These are phyloP conservation scores for Hypomontagnella submonticulosa DNA, from an alignment of 495 filamentous ascomycete species.

Conservation along the genomic window DNA sequence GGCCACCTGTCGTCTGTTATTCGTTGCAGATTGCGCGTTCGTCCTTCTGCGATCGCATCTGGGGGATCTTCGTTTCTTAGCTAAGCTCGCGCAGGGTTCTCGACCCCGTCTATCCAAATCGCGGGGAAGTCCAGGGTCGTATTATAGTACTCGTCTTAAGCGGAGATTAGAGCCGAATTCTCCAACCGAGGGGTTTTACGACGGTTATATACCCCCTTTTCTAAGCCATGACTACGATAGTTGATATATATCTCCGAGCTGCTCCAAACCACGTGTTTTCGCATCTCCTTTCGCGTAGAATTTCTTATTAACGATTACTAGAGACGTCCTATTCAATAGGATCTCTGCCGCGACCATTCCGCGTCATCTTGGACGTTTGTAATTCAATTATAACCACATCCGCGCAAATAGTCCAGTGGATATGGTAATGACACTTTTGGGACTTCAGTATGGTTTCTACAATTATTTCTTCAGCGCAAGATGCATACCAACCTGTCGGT, in stretches of 20 bases:
- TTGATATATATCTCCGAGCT: neutral
- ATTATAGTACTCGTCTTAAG: slow-evolving; percentile 22
- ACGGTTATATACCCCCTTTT: slow-evolving; percentile 27
- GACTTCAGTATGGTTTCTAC: neutral
- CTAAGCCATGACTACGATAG: slow-evolving; percentile 45
- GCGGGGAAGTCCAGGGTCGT: slow-evolving; percentile 37
- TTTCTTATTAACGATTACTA: neutral
- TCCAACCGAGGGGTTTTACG: slow-evolving; percentile 21
- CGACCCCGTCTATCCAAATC: slow-evolving; percentile 31
- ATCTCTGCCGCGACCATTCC: neutral
- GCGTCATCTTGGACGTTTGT: no score
- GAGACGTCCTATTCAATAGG: neutral
- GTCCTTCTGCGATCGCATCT: slow-evolving; percentile 18
- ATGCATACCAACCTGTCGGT: slow-evolving; percentile 4
- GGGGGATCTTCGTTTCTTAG: slow-evolving; percentile 15
- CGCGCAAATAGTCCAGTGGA: neutral
- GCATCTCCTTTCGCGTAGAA: neutral
- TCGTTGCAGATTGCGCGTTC: slow-evolving; percentile 14
- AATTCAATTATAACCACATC: neutral
- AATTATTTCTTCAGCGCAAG: neutral
- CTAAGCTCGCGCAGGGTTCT: slow-evolving; percentile 33
- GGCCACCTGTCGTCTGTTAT: slow-evolving; percentile 1
- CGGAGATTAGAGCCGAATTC: slow-evolving; percentile 28
- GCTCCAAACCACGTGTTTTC: slow-evolving; percentile 2
- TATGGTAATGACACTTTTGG: neutral